Base-by-base conservation (phyloP, 257 asterid genomes). In the Asclepias syriaca region DNA sequence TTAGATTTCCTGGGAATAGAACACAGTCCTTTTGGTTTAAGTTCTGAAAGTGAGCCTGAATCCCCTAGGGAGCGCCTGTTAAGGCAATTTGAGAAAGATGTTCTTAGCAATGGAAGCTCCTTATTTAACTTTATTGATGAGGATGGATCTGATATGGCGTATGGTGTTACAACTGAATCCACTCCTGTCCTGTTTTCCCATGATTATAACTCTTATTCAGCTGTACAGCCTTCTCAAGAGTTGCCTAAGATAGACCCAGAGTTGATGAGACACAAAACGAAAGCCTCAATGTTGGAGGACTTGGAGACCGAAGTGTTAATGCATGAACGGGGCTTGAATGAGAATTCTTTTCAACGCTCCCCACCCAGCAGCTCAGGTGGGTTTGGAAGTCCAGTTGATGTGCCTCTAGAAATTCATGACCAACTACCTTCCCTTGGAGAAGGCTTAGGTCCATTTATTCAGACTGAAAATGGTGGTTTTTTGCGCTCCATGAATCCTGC, bases 11-110 rank as follows among this genome's bases (percentile, higher is more conserved):
- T 89, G 69, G 97, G 96, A 46, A 79, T 90, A 72, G 95, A 91
- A 80, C 85, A 87, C 45, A 85, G 92, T 77, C 96, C 96, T 74
- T 73, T 81, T 72, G 87, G 90, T 80, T 78, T 81, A 79, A 90
- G 90, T 82, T 92, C 96, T 32, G 96, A 85, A 79, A 90, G 97
- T 66, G 98, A 94, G 77, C 93, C 98, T 0, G 98, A 90, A 61
- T 95, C 98, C 61, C 99, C 99, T 8, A 82, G 99, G 82, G 98
- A 88, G 78, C 86, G 86, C 53, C 75, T 95, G 37, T 85, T 91
- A 64, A 83, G 94, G 84, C 88, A 95, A 78, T 95, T 95, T 74
- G 99, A 95, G 87, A 81, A 86, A 84, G 99, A 92, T 55, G 75
- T 88, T 79, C 90, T 91, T 59, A 87, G 87, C 75, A 78, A 76